Evolutionary conservation across 2,329 filamentous ascomycete genomes (phyloP).

Genomic region (Rosellinia necatrix): DNA sequence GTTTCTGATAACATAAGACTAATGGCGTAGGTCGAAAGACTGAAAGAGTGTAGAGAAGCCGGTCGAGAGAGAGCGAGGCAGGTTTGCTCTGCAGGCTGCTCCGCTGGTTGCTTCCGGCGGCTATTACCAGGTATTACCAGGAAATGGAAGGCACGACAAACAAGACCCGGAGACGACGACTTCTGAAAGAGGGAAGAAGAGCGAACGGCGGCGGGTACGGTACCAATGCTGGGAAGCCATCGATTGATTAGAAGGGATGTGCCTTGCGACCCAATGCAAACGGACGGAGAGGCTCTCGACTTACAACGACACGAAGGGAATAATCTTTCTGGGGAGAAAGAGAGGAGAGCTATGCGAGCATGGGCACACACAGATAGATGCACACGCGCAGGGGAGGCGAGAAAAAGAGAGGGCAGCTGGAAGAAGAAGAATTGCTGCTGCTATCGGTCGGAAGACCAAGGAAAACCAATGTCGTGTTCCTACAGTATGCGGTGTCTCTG

Average conservation of each 20-base stretch:
- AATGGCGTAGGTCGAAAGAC: neutral
- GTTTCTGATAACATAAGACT: conserved; percentile 21
- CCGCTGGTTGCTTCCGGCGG: conserved; percentile 5
- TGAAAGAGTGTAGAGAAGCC: neutral
- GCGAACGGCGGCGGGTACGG: conserved; percentile 16
- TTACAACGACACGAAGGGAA: conserved; percentile 42
- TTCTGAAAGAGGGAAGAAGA: conserved; percentile 1
- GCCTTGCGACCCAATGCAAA: too few relatives aligned
- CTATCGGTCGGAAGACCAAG: neutral
- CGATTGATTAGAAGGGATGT: conserved; percentile 24
- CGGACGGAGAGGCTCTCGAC: conserved; percentile 26
- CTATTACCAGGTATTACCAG: neutral
- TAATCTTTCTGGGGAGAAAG: conserved; percentile 18
- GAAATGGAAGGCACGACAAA: neutral
- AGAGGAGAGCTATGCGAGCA: conserved; percentile 25
- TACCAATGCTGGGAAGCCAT: conserved; percentile 33
- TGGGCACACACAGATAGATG: conserved; percentile 14
- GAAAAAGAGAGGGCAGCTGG: conserved; percentile 26
- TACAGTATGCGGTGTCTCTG: too few relatives aligned
- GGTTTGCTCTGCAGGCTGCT: conserved; percentile 11
- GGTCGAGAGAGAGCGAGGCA: neutral
- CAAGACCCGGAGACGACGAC: too few relatives aligned
- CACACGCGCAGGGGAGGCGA: conserved; percentile 5
- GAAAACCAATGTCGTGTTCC: neutral
- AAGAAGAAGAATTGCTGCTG: neutral